A percentile compares a stretch with the other conserved stretches of the same genome.
phyloP scores from a whole-genome alignment of 2,329 filamentous ascomycete genomes.

The Aspergillus candidus region DNA sequence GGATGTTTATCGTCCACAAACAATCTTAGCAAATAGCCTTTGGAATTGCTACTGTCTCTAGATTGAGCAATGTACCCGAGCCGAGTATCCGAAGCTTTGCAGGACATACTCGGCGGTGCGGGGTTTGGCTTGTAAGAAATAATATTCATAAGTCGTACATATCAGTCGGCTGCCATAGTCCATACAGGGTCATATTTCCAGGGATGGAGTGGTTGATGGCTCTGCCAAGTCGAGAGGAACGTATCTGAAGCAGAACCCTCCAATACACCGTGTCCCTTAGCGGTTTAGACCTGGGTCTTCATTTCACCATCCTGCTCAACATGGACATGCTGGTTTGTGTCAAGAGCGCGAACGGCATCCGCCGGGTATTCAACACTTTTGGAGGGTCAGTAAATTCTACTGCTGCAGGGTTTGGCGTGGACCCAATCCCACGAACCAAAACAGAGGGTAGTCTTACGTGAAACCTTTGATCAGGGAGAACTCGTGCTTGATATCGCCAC shows the following conservation, averaged over 20 bases:
- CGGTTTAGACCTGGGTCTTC: slow-evolving; percentile 50
- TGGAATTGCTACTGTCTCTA: no score
- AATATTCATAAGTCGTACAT: slow-evolving; percentile 17
- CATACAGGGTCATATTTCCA: not conserved
- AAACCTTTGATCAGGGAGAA: slow-evolving; percentile 89
- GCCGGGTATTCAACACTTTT: slow-evolving; percentile 66
- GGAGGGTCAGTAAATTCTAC: slow-evolving; percentile 2
- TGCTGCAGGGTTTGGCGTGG: no score
- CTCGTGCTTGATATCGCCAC: slow-evolving; percentile 77
- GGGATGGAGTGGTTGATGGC: no score
- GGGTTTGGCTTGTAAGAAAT: not conserved
- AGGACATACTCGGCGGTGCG: no score
- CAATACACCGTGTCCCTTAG: no score
- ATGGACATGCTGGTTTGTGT: slow-evolving; percentile 64
- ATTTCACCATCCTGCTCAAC: slow-evolving; percentile 71
- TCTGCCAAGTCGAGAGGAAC: no score
- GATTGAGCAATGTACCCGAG: no score
- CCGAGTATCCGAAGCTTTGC: no score
- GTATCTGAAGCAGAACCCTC: no score
- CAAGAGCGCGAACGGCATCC: slow-evolving; percentile 60
- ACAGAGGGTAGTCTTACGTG: slow-evolving; percentile 56
- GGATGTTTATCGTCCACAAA: no score
- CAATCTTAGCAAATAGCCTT: no score
- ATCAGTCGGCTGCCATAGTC: slow-evolving; percentile 4
- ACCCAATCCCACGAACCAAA: not conserved